phyloP scores from a whole-genome alignment of 2,329 filamentous ascomycete genomes.

The Aspergillus glaucus region DNA sequence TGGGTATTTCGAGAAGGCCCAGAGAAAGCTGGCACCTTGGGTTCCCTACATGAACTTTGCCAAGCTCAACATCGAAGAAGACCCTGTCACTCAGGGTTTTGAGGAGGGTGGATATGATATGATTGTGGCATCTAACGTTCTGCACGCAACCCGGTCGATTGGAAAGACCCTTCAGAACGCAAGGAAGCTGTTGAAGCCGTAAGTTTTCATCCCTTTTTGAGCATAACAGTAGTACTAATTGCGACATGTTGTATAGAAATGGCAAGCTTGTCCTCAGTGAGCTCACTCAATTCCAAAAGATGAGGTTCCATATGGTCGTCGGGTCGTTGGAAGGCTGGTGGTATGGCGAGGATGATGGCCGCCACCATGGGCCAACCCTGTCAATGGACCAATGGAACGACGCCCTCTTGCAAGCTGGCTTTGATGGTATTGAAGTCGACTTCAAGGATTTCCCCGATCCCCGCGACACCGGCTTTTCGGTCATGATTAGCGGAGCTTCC shows the following conservation, averaged over 20 bases:
- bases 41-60: conserved; percentile 22
- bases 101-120: conserved; percentile 24
- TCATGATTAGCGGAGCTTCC: too few relatives aligned
- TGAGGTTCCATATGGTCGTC: too few relatives aligned
- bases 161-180: neutral
- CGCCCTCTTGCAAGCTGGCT: neutral
- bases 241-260: neutral
- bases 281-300: too few relatives aligned
- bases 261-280: neutral
- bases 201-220: neutral
- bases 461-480: too few relatives aligned
- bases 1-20: conserved; percentile 23
- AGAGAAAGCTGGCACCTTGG: conserved; percentile 17
- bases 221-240: neutral
- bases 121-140: conserved; percentile 28
- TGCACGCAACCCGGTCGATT: conserved; percentile 24
- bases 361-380: neutral
- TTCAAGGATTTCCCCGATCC: neutral
- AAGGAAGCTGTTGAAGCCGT: neutral
- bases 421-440: neutral
- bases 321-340: too few relatives aligned
- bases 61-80: conserved; percentile 22
- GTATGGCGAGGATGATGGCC: neutral
- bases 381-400: neutral
- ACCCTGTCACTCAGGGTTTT: conserved; percentile 24